These are phyloP conservation scores for Xylaria acuta DNA, from an alignment of 495 filamentous ascomycete genomes.

Conservation along the genomic window DNA sequence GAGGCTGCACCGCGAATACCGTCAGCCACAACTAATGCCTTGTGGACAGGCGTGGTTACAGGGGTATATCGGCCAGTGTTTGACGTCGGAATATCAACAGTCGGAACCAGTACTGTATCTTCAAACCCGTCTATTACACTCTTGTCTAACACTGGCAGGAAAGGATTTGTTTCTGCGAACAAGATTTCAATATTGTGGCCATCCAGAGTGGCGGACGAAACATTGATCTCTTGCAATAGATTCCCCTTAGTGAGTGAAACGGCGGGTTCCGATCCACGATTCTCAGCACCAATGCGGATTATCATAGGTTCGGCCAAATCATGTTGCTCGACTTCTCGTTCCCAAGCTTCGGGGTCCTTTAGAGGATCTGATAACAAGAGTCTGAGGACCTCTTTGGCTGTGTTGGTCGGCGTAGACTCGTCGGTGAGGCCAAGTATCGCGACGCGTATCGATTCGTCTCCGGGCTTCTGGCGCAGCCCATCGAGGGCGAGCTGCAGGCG, in stretches of 20 bases:
- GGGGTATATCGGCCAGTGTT: conserved; percentile 63
- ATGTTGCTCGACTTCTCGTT: conserved; percentile 65
- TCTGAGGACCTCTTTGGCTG: conserved; percentile 66
- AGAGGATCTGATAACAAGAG: conserved; percentile 82
- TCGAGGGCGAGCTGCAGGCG: conserved; percentile 80
- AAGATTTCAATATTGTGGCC: conserved; percentile 79
- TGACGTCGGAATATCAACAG: conserved; percentile 69
- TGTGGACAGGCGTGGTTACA: conserved; percentile 85
- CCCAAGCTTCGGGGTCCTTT: conserved; percentile 68
- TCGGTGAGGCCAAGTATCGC: conserved; percentile 58
- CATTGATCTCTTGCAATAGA: conserved; percentile 53
- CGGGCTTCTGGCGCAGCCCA: conserved; percentile 70
- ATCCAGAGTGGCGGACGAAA: conserved; percentile 74
- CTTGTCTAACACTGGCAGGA: conserved; percentile 50
- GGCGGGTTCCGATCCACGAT: conserved; percentile 26
- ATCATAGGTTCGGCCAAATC: conserved; percentile 51
- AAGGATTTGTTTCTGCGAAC: conserved; percentile 60
- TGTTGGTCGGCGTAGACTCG: conserved; percentile 42
- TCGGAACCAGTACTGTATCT: conserved; percentile 73
- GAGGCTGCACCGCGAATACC: conserved; percentile 59
- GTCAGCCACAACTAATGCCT: conserved; percentile 74
- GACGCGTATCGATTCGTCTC: conserved; percentile 71
- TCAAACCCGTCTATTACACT: conserved; percentile 43
- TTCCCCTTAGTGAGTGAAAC: conserved; percentile 39
- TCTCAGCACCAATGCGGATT: conserved; percentile 47